Conservation (phyloP, 164 flowering plant genomes). For the Macadamia integrifolia region DNA sequence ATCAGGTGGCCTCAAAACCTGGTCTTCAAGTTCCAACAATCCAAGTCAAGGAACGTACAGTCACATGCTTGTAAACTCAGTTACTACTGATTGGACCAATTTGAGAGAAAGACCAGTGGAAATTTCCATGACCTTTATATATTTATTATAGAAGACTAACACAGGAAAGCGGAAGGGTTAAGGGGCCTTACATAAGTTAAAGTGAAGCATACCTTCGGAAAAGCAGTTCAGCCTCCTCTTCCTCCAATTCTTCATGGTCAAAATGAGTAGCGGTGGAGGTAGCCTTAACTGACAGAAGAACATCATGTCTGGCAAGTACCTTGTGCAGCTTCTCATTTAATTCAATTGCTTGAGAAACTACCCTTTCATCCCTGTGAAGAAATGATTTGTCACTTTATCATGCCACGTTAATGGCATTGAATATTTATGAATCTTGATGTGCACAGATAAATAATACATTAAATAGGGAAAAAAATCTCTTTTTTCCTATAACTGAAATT, state of each 20-base stretch:
- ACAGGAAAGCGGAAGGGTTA: too few species aligned
- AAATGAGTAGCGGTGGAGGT: constrained; percentile 30
- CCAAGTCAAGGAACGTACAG: too few species aligned
- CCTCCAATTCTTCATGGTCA: constrained; percentile 45
- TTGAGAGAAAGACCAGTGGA: not conserved
- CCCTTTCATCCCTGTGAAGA: constrained; percentile 62
- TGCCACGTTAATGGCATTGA: too few species aligned
- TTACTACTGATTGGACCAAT: not conserved
- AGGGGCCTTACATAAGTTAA: too few species aligned
- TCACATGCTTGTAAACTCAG: too few species aligned
- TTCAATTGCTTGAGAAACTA: constrained; percentile 75
- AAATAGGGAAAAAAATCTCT: too few species aligned
- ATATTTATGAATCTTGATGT: too few species aligned
- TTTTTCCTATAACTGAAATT: too few species aligned
- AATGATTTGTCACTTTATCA: too few species aligned
- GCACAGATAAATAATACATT: too few species aligned
- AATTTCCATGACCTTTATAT: not conserved
- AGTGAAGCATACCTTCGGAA: constrained; percentile 57
- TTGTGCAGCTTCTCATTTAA: constrained; percentile 78
- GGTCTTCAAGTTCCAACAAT: too few species aligned
- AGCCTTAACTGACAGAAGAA: constrained; percentile 45
- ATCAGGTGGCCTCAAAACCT: too few species aligned
- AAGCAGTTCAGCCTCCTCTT: constrained; percentile 78
- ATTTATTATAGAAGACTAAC: not conserved
- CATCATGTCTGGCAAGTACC: constrained; percentile 72